phyloP scores from a whole-genome alignment of 2,329 filamentous ascomycete genomes.

The Pestalotiopsis sp. region DNA sequence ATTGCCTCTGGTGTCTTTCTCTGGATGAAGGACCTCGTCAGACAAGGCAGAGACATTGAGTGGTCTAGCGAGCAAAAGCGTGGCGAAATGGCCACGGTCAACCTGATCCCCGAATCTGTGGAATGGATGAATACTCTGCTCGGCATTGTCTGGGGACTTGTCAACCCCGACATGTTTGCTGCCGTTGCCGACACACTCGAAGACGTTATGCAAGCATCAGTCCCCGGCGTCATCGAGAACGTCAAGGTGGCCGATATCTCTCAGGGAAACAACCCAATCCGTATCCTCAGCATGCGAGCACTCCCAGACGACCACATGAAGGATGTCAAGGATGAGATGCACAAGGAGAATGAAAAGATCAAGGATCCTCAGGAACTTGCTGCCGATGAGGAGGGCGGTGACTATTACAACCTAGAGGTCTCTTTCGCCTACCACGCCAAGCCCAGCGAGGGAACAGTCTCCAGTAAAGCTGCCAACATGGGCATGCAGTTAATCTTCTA shows the following conservation, averaged over 20 bases:
- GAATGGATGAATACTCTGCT: constrained; percentile 95
- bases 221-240: constrained; percentile 89
- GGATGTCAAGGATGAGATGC: constrained; percentile 80
- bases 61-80: constrained; percentile 87
- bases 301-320: constrained; percentile 81
- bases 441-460: constrained; percentile 69
- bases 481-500: constrained; percentile 97
- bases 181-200: constrained; percentile 89
- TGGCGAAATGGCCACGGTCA: constrained; percentile 82
- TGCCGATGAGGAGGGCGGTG: constrained; percentile 86
- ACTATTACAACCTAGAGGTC: constrained; percentile 90
- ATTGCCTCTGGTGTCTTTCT: constrained; percentile 80
- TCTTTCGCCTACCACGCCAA: constrained; percentile 90
- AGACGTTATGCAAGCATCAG: constrained; percentile 63
- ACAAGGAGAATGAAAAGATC: constrained; percentile 74
- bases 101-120: constrained; percentile 89
- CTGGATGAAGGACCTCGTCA: constrained; percentile 86
- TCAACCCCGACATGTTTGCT: constrained; percentile 96
- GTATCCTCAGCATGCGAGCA: constrained; percentile 84
- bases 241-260: constrained; percentile 94
- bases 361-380: constrained; percentile 88
- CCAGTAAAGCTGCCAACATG: constrained; percentile 90
- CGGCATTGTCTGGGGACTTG: constrained; percentile 82
- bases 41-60: constrained; percentile 79
- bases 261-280: constrained; percentile 87